Evolutionary conservation across 2,329 filamentous ascomycete species (phyloP).

Genomic region (Sclerotiophoma versabilis): DNA sequence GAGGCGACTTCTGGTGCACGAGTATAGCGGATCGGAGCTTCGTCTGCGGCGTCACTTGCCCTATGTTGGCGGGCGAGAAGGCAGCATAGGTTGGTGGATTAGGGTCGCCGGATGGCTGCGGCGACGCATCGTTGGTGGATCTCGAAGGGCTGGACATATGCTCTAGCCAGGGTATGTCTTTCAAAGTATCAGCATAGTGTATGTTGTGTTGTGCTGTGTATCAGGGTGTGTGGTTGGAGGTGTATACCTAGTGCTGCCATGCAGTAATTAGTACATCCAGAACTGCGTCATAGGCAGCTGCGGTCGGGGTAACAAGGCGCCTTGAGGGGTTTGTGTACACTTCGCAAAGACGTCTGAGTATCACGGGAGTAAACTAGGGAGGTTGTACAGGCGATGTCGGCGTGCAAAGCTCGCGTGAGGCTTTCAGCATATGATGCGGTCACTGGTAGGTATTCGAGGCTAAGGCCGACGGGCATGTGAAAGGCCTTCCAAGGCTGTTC

Average conservation of each 20-base stretch:
- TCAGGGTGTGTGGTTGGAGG: slow-evolving; percentile 16
- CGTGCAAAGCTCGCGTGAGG: slow-evolving; percentile 13
- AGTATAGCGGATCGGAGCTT: slow-evolving; percentile 89
- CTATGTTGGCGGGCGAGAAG: slow-evolving; percentile 85
- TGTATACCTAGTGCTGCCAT: slow-evolving; percentile 54
- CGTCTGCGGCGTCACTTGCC: slow-evolving; percentile 70
- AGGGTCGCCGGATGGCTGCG: slow-evolving; percentile 52
- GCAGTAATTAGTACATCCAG: slow-evolving; percentile 34
- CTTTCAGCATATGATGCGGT: slow-evolving; percentile 23
- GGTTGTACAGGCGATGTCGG: background rate
- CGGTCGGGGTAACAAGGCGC: slow-evolving; percentile 33
- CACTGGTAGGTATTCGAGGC: slow-evolving; percentile 21
- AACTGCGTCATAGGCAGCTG: slow-evolving; percentile 47
- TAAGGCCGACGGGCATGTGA: slow-evolving; percentile 36
- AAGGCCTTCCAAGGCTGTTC: slow-evolving; percentile 35
- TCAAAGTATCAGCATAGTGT: slow-evolving; percentile 38
- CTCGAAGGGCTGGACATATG: slow-evolving; percentile 51
- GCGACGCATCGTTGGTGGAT: slow-evolving; percentile 47
- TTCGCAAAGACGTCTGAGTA: background rate
- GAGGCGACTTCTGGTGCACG: slow-evolving; percentile 94
- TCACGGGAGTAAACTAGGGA: background rate
- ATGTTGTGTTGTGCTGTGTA: slow-evolving; percentile 16
- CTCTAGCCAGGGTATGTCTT: slow-evolving; percentile 53
- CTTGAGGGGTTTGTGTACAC: slow-evolving; percentile 2
- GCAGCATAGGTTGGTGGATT: slow-evolving; percentile 79